Evolutionary conservation across 73 alveolate genomes (phyloP).

Genomic region (Tetrahymena borealis): DNA sequence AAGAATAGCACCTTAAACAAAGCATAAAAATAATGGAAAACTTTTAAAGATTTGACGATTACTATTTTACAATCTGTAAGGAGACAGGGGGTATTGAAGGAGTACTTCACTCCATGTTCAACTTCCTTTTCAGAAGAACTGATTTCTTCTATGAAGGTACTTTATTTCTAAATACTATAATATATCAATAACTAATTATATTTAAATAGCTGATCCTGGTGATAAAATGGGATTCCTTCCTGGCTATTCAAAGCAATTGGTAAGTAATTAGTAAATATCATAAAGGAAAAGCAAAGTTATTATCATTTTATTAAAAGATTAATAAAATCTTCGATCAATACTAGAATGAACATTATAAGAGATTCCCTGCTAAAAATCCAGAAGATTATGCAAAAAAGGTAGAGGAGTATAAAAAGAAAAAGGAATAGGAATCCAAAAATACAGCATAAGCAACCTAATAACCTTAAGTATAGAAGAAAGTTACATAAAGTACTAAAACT

Average conservation of each 20-base stretch:
- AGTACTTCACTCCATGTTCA: slow-evolving; percentile 27
- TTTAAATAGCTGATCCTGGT: slow-evolving; percentile 83
- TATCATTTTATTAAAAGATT: slow-evolving; percentile 39
- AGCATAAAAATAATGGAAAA: not conserved
- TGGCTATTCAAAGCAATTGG: slow-evolving; percentile 82
- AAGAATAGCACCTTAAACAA: not conserved
- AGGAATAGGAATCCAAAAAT: slow-evolving; percentile 49
- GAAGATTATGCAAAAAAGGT: slow-evolving; percentile 70
- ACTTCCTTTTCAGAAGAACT: slow-evolving; percentile 91
- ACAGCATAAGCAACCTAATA: not conserved
- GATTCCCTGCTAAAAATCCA: slow-evolving; percentile 79
- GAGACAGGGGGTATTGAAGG: slow-evolving; percentile 49
- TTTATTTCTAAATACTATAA: not conserved
- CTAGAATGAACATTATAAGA: slow-evolving; percentile 89
- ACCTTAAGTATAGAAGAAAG: not conserved
- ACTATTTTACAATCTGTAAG: slow-evolving; percentile 24
- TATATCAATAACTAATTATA: not conserved
- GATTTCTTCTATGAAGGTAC: slow-evolving; percentile 90
- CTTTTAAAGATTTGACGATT: slow-evolving; percentile 31
- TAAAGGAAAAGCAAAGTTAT: not conserved
- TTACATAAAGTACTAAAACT: not conserved
- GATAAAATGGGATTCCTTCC: slow-evolving; percentile 99
- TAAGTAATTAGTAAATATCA: slow-evolving; percentile 9
- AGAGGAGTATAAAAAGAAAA: slow-evolving; percentile 55
- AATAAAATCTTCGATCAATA: slow-evolving; percentile 74